These are phyloP conservation scores for Claviceps sp. DNA, from an alignment of 2,329 filamentous ascomycete species.

Conservation along the genomic window DNA sequence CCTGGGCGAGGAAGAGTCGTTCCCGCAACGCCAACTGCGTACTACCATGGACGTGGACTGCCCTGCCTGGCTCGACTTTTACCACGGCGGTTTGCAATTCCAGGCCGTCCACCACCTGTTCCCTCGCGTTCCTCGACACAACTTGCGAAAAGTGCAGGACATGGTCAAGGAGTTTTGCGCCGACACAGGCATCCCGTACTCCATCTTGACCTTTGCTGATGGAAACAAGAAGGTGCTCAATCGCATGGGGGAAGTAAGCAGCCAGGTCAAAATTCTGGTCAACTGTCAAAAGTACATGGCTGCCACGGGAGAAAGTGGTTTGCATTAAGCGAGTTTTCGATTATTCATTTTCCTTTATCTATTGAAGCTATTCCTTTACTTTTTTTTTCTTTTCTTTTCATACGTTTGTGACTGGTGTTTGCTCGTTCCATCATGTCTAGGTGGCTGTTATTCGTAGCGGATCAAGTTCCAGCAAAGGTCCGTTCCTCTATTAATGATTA, in stretches of 20 bases:
- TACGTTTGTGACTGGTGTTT: neutral
- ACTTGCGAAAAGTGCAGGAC: conserved; percentile 46
- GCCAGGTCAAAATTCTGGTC: conserved; percentile 46
- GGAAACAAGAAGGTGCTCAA: conserved; percentile 42
- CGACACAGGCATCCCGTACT: conserved; percentile 51
- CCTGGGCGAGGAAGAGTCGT: conserved; percentile 50
- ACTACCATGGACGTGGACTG: conserved; percentile 66
- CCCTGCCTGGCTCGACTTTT: conserved; percentile 57
- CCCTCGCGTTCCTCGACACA: conserved; percentile 55
- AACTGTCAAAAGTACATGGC: conserved; percentile 42
- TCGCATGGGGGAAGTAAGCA: conserved; percentile 41
- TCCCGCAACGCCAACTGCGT: conserved; percentile 54
- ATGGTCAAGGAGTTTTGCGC: conserved; percentile 50
- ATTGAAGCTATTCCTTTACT: neutral
- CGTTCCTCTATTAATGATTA: no score
- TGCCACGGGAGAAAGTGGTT: conserved; percentile 30
- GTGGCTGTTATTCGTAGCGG: no score
- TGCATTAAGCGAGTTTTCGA: conserved; percentile 10
- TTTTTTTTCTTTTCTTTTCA: neutral
- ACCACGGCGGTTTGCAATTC: conserved; percentile 62
- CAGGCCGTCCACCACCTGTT: conserved; percentile 60
- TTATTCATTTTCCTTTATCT: neutral
- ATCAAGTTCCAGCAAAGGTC: no score
- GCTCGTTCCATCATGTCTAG: neutral
- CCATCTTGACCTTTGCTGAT: conserved; percentile 46